A percentile compares a stretch with the other conserved stretches of the same genome.
Evolutionary conservation across 2,329 filamentous ascomycete species (phyloP).

Genomic region (Fusarium burgessii): DNA sequence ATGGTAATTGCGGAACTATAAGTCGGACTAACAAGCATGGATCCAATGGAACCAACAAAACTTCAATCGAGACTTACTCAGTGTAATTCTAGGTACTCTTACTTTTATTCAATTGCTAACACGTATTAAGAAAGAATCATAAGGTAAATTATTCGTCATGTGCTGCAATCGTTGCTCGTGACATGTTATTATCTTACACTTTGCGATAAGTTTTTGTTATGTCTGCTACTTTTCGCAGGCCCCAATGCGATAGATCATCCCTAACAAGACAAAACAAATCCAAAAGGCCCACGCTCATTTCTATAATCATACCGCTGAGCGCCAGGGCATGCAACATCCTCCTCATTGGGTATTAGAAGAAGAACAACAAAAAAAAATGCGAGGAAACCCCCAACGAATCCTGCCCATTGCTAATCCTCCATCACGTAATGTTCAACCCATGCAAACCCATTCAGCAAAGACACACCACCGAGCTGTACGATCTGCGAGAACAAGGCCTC

Average conservation of each 20-base stretch:
- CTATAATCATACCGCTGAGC: slow-evolving; percentile 33
- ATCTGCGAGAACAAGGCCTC: slow-evolving; percentile 84
- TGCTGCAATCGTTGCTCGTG: slow-evolving; percentile 31
- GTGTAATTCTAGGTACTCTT: background rate
- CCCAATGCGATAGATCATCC: slow-evolving; percentile 28
- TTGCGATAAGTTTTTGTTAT: slow-evolving; percentile 19
- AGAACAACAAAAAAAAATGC: slow-evolving; percentile 31
- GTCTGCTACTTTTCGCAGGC: slow-evolving; percentile 32
- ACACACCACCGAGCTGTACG: slow-evolving; percentile 89
- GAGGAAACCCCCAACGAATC: slow-evolving; percentile 38
- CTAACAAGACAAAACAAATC: slow-evolving; percentile 23
- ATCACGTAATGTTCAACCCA: slow-evolving; percentile 46
- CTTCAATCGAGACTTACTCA: background rate
- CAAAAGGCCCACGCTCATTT: slow-evolving; percentile 31
- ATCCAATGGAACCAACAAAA: slow-evolving; percentile 4
- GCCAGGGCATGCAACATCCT: slow-evolving; percentile 44
- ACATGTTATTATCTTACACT: slow-evolving; percentile 38
- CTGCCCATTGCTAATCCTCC: slow-evolving; percentile 14
- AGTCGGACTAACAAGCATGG: slow-evolving; percentile 17
- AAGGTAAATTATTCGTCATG: slow-evolving; percentile 20
- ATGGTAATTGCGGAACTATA: slow-evolving; percentile 30
- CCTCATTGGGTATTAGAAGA: slow-evolving; percentile 43
- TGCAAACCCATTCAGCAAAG: slow-evolving; percentile 87
- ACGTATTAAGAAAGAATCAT: background rate
- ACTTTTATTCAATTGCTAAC: background rate